These are phyloP conservation scores for Apophysomyces ossiformis DNA, from an alignment of 371 early-diverging fungal genomes.

Conservation along the genomic window DNA sequence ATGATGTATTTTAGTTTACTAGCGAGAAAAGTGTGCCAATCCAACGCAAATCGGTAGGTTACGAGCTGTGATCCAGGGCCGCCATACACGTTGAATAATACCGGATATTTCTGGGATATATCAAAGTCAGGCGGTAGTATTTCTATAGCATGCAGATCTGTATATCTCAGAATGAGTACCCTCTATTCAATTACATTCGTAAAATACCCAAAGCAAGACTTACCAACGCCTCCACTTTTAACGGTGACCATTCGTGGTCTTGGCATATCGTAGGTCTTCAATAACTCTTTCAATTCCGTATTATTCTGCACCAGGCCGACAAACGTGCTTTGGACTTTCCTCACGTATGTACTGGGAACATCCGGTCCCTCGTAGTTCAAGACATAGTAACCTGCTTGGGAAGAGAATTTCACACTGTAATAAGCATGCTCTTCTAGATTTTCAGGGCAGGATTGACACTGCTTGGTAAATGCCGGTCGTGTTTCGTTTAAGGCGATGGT, in stretches of 20 bases:
- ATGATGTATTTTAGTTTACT: conserved; percentile 69
- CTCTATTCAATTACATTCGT: conserved; percentile 14
- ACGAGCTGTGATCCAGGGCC: conserved; percentile 94
- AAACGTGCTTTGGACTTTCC: conserved; percentile 59
- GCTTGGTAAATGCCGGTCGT: conserved; percentile 32
- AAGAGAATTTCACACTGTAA: conserved; percentile 78
- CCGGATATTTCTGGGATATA: conserved; percentile 74
- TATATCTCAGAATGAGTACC: conserved; percentile 4
- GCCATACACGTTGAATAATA: conserved; percentile 89
- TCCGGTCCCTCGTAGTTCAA: conserved; percentile 87
- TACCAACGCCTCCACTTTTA: conserved; percentile 59
- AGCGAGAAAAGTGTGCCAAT: conserved; percentile 77
- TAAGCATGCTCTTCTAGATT: conserved; percentile 61
- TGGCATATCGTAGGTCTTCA: conserved; percentile 64
- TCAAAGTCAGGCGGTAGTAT: conserved; percentile 87
- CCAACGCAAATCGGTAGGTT: conserved; percentile 67
- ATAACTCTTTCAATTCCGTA: conserved; percentile 35
- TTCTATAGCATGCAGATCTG: conserved; percentile 87
- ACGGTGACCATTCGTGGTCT: conserved; percentile 57
- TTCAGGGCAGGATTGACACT: conserved; percentile 45
- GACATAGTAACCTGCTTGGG: conserved; percentile 74
- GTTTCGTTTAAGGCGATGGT: conserved; percentile 25
- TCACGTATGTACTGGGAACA: conserved; percentile 81
- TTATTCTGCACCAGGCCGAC: conserved; percentile 64
- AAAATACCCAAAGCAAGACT: conserved; percentile 3